phyloP scores from a whole-genome alignment of 1,284 basidiomycete genomes.

The Xerocomus cyaneibrunnescens region DNA sequence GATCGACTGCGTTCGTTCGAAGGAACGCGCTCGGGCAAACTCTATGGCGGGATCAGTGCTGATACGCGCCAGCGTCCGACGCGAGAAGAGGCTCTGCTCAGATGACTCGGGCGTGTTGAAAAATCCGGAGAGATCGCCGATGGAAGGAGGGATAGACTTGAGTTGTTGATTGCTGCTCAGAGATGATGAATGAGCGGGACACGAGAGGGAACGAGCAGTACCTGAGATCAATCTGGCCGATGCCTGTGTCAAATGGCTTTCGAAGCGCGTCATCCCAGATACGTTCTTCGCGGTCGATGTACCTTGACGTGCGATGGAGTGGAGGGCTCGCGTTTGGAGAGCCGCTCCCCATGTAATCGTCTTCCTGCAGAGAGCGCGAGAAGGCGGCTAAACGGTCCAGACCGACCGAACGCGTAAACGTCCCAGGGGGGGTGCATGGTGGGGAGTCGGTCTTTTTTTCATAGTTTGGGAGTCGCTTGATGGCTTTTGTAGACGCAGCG shows the following conservation, averaged over 20 bases:
- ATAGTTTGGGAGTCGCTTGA: constrained; percentile 26
- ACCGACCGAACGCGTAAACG: constrained; percentile 7
- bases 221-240: constrained; percentile 37
- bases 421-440: constrained; percentile 26
- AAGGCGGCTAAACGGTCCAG: constrained; percentile 6
- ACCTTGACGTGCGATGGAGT: constrained; percentile 18
- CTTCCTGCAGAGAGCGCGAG: constrained; percentile 30
- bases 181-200: constrained; percentile 12
- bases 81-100: constrained; percentile 25
- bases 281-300: constrained; percentile 29
- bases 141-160: constrained; percentile 27
- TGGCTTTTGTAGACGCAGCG: constrained; percentile 33
- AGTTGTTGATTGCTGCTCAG: constrained; percentile 24
- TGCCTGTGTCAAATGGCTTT: constrained; percentile 31
- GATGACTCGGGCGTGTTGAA: constrained; percentile 33
- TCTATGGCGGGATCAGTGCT: constrained; percentile 24
- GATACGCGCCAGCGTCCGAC: constrained; percentile 22
- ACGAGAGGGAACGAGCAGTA: constrained; percentile 5
- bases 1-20: constrained; percentile 34
- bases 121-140: constrained; percentile 27
- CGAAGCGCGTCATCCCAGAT: constrained; percentile 32
- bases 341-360: constrained; percentile 14
- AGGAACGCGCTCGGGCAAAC: constrained; percentile 25
- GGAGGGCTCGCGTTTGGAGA: constrained; percentile 14
- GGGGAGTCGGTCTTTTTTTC: constrained; percentile 28